Base-by-base conservation (phyloP, 371 early-diverging fungal genomes). In the Nematocida sp. region DNA sequence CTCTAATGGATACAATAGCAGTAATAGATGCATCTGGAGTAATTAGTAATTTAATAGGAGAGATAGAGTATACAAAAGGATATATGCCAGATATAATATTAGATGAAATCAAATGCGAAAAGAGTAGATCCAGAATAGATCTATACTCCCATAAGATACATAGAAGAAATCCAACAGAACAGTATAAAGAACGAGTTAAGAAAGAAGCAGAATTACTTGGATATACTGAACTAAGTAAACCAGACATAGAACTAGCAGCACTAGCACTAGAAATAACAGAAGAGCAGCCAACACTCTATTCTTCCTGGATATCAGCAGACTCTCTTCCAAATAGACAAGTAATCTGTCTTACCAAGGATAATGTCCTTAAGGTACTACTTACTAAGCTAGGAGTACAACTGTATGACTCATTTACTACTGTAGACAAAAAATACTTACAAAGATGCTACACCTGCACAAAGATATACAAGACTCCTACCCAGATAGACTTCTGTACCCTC, bases 21-120 rank as follows among this genome's bases (percentile, higher is more conserved):
- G 78, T 81, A 25, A 61, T 81, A 60, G 82, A 81, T 52, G 77
- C 82, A 11, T 65, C 70, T 32, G 74, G 43, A 48, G 35, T 81
- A 23, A 67, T 81, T 34, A 45, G 58, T 17, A 55, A 55, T 47
- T 51, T 37, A 19, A 1, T 82, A 23, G 35, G 53, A 13, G 37
- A 37, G 19, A 45, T 65, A 25, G 55, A 75, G 13, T 63, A 63
- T 32, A 47, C 31, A 9, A 53, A 78, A 29, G 77, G 74, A 29
- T 80, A 62, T 61, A 74, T 80, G 2, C 75, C 80, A 37, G 19
- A 45, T 5, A 55, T 58, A 34, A 78, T 81, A 13, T 25, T 35
- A 23, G 65, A 52, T 17, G 82, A 81, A 53, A 34, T 81, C 32
- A 63, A 61, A 53, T 75, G 78, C 63, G 74, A 64, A 34, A 34